Conservation (phyloP, 306 rosid species). For the Rubus idaeus region DNA sequence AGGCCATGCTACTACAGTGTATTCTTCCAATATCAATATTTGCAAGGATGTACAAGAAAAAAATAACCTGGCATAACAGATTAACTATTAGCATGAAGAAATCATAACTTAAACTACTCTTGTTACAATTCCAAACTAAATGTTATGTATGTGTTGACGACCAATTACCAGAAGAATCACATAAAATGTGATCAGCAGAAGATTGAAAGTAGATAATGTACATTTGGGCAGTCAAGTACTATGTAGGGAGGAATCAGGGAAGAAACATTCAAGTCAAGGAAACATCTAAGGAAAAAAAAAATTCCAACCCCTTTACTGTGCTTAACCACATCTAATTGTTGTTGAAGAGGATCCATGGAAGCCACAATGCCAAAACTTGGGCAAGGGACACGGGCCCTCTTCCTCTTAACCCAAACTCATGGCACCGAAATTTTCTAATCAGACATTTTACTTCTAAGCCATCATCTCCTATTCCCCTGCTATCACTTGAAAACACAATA, state of each 20-base stretch:
- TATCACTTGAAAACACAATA: background rate
- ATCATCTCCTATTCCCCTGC: background rate
- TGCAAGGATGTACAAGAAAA: background rate
- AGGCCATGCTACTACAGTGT: too few relatives aligned
- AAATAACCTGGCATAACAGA: background rate
- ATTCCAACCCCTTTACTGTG: background rate
- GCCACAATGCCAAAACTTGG: conserved; percentile 8
- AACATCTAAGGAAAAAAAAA: background rate
- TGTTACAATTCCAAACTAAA: background rate
- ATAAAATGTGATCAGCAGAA: conserved; percentile 1
- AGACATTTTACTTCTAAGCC: background rate
- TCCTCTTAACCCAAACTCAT: background rate
- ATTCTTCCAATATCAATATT: background rate
- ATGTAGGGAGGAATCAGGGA: background rate
- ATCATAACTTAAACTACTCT: background rate
- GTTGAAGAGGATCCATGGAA: conserved; percentile 9
- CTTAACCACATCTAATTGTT: too few relatives aligned
- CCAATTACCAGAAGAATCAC: background rate
- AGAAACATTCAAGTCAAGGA: background rate
- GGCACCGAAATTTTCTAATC: background rate
- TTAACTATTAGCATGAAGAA: background rate
- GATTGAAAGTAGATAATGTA: background rate
- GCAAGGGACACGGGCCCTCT: conserved; percentile 1
- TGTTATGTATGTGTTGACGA: background rate
- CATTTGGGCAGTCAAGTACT: too few relatives aligned